Base-by-base conservation (phyloP, 768 basidiomycete species). In the Termitomyces bulborhizus region DNA sequence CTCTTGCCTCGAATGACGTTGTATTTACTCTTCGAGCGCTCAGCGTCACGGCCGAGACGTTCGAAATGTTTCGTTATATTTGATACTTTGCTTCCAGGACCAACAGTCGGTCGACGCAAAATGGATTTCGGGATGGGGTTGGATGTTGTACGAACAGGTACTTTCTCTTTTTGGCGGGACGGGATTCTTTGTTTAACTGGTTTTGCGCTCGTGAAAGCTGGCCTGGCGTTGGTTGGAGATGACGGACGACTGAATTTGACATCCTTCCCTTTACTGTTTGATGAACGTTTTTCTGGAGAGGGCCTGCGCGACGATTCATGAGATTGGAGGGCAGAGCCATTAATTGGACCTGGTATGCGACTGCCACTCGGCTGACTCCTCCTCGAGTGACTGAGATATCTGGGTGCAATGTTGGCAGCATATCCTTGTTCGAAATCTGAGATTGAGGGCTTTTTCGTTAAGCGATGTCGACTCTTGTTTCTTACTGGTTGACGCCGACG, bases 371-470 rank as follows among this genome's bases (percentile, higher is more conserved):
- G 64, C 13, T 67, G 68, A 4, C 78, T 65, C 51, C 82, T 77
- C 44, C 82, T 76, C 32, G 74, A 65, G 59, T 78, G 79, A 9
- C 81, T 82, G 24, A 86, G 73, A 60, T 90, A 86, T 60, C 81
- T 78, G 2, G 92, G 87, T 1, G 91, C 93, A 55, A 93, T 85
- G 64, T 94, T 94, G n/a, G 86, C 90, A 3, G 93, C 93, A 70
- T 95, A 96, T 46, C 93, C 84, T 54, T 88, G 83, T 70, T 96
- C 94, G 52, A 92, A 92, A 65, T 96, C 94, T 6, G 93, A 95
- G 9, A 77, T 76, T 8, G 86, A 85, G 39, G 82, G 70, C 59
- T 83, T 83, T 64, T 75, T 79, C 42, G 78, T 69, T 45, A 76
- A 61, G 39, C 76, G 79, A 62, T 83, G 81, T 55, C 80, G 76